phyloP scores from a whole-genome alignment of 2,329 filamentous ascomycete species.

The Pseudogymnoascus sp. region DNA sequence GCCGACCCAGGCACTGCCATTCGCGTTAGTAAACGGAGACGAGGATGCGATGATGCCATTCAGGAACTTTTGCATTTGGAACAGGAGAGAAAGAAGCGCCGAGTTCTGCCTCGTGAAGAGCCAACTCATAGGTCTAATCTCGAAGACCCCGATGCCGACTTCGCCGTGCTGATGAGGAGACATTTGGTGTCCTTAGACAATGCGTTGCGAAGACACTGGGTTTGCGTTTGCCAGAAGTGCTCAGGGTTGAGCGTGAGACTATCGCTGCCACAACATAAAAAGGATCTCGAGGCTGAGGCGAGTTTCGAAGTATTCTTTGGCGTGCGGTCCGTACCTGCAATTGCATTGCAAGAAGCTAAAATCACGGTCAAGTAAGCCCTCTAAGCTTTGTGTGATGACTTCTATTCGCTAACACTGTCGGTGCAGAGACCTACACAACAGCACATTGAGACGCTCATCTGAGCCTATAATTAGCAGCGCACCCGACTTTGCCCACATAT shows the following conservation, averaged over 20 bases:
- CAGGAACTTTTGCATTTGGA: slow-evolving; percentile 23
- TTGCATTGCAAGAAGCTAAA: slow-evolving; percentile 19
- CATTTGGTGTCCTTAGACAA: slow-evolving; percentile 23
- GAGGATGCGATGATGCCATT: slow-evolving; percentile 22
- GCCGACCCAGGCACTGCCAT: slow-evolving; percentile 15
- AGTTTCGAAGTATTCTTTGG: slow-evolving; percentile 19
- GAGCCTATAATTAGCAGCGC: slow-evolving; percentile 6
- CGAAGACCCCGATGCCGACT: slow-evolving; percentile 19
- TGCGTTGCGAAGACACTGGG: slow-evolving; percentile 23
- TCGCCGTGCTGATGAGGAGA: slow-evolving; percentile 24
- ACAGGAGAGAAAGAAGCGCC: slow-evolving; percentile 23
- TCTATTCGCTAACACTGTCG: slow-evolving; percentile 13
- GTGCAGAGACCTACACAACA: background rate
- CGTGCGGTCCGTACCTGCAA: slow-evolving; percentile 17
- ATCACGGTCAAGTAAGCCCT: slow-evolving; percentile 20
- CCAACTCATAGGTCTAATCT: slow-evolving; percentile 13
- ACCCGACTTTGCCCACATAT: slow-evolving; percentile 16
- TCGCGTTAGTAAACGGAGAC: slow-evolving; percentile 23
- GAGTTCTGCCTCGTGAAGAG: slow-evolving; percentile 25
- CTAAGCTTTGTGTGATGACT: slow-evolving; percentile 11
- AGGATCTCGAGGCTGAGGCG: slow-evolving; percentile 10
- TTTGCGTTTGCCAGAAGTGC: slow-evolving; percentile 19
- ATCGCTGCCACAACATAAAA: slow-evolving; percentile 15
- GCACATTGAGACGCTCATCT: slow-evolving; percentile 1
- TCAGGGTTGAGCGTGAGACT: slow-evolving; percentile 18